Conservation (phyloP, 768 basidiomycete species). For the Piloderma croceum region DNA sequence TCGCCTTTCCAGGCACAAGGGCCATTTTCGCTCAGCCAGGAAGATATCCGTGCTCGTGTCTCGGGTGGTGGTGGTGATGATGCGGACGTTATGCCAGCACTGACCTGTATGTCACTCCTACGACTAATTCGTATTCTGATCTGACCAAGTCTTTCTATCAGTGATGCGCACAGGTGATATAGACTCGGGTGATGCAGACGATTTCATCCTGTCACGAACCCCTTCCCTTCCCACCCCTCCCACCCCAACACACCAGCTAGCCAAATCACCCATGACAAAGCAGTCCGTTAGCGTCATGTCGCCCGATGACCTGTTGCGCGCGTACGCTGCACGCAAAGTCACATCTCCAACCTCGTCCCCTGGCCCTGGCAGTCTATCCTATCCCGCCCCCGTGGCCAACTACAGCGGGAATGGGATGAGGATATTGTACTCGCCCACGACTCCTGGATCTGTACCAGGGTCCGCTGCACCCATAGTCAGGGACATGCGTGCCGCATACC, state of each 20-base stretch:
- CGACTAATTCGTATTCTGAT: not conserved
- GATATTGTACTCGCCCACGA: slow-evolving; percentile 22
- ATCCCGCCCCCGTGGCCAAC: slow-evolving; percentile 21
- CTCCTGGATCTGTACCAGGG: slow-evolving; percentile 7
- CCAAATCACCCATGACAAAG: slow-evolving; percentile 35
- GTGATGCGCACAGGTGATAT: slow-evolving; percentile 67
- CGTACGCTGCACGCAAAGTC: slow-evolving; percentile 52
- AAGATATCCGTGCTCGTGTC: slow-evolving; percentile 34
- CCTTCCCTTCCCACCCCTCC: slow-evolving; percentile 29
- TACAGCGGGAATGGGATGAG: slow-evolving; percentile 23
- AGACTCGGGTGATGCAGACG: slow-evolving; percentile 24
- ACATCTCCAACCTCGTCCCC: not conserved
- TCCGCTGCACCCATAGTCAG: not conserved
- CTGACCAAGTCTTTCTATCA: slow-evolving; percentile 19
- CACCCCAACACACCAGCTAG: slow-evolving; percentile 23
- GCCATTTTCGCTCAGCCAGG: slow-evolving; percentile 35
- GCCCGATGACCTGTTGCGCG: slow-evolving; percentile 74
- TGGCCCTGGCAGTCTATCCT: slow-evolving; percentile 22
- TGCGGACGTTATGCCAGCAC: slow-evolving; percentile 58
- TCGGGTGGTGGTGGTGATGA: slow-evolving; percentile 33
- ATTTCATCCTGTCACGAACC: slow-evolving; percentile 38
- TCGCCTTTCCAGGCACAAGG: slow-evolving; percentile 43
- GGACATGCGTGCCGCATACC: not conserved
- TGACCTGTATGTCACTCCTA: slow-evolving; percentile 47
- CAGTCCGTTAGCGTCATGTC: slow-evolving; percentile 39